phyloP scores from a whole-genome alignment of 176 grass and related monocot genomes.

The Rhynchospora tenuis region DNA sequence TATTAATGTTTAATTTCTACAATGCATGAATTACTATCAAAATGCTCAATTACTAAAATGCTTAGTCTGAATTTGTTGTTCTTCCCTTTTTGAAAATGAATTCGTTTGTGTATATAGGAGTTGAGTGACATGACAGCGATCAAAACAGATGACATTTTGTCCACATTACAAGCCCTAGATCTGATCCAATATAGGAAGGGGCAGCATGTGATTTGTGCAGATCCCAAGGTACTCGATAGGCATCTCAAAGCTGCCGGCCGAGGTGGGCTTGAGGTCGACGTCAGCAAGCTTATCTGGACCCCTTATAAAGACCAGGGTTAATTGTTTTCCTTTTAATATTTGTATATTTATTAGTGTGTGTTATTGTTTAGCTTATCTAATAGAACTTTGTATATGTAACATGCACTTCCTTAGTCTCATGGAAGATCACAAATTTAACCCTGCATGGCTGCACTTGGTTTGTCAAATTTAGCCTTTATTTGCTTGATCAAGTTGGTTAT shows the following conservation, averaged over 20 bases:
- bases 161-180: conserved; percentile 79
- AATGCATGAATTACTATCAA: not conserved
- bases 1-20: not conserved
- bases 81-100: not conserved
- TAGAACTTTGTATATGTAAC: conserved; percentile 7
- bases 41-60: not conserved
- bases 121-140: conserved; percentile 97
- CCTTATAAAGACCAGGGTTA: conserved; percentile 96
- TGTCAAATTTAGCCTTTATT: not conserved
- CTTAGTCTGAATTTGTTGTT: not conserved
- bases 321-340: not conserved
- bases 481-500: not conserved
- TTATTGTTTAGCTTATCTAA: conserved; percentile 3
- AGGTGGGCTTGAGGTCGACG: conserved; percentile 81
- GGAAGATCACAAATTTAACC: conserved; percentile 3
- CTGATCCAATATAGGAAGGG: conserved; percentile 94
- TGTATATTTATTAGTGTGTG: conserved; percentile 20
- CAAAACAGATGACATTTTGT: conserved; percentile 86
- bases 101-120: conserved; percentile 40
- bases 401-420: not conserved
- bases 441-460: not conserved
- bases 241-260: conserved; percentile 90
- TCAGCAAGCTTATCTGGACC: conserved; percentile 96
- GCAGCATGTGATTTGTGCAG: conserved; percentile 90
- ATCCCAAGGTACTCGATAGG: conserved; percentile 86